Base-by-base conservation (phyloP, 129 eudicot species). In the Artemisia annua region DNA sequence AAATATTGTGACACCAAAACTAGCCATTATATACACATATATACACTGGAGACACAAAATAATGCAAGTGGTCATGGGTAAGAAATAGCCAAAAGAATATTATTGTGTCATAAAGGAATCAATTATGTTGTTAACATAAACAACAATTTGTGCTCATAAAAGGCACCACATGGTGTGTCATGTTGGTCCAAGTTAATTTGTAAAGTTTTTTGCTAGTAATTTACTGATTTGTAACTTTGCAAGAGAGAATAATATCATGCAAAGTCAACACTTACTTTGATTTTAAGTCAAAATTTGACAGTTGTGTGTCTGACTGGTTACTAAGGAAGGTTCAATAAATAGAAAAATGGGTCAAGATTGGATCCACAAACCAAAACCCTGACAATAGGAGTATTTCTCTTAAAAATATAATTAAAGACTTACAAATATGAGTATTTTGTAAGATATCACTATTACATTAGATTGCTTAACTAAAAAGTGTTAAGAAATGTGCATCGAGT, bases 11-110 rank as follows among this genome's bases (percentile, higher is more conserved):
- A 35, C 43, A 35, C 9, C 43, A 35, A 35, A 28, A 28, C 32
- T 28, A 28, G 32, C 32, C 32, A 28, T 28, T 28, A 28, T 20
- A 20, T 28, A 3, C 7, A 32, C 1, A 32, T 32, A 0, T 5
- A 32, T 5, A 39, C 46, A 6, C 1, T 14, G 57, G 56, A n/a
- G 0, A 51, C 5, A 52, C n/a, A 52, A 52, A 52, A 11, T 12
- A 52, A 3, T 16, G 17, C n/a, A 52, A 15, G 17, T 52, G 57
- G 7, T 11, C n/a, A 52, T 52, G 19, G 56, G 16, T 51, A 51
- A 62, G 67, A 62, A 62, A 30, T 63, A 30, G 46, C 48, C 67
- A 63, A 28, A 63, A 14, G 67, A 63, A 63, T 32, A 35, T 63
- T 63, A 28, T 63, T 7, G 63, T 57, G 48, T 32, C 32, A 28